phyloP scores from a whole-genome alignment of 2,329 filamentous ascomycete species.

The Exophiala sp. region DNA sequence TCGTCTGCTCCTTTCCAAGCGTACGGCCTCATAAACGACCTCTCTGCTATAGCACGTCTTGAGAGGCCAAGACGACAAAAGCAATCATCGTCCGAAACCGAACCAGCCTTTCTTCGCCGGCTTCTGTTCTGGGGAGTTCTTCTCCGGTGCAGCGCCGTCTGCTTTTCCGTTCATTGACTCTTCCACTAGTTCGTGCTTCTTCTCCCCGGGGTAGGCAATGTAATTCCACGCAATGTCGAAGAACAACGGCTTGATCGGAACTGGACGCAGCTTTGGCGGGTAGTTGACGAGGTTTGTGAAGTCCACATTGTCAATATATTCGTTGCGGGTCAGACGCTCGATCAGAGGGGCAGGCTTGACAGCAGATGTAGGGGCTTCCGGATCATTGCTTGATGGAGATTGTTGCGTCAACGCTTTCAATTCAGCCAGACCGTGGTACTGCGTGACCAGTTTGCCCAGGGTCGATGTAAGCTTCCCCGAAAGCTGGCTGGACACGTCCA shows the following conservation, averaged over 20 bases:
- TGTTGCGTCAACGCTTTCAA: slow-evolving; percentile 49
- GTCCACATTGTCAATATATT: slow-evolving; percentile 59
- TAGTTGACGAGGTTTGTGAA: slow-evolving; percentile 77
- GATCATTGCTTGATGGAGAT: background rate
- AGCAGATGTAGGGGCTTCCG: background rate
- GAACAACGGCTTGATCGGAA: slow-evolving; percentile 92
- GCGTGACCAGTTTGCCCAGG: slow-evolving; percentile 66
- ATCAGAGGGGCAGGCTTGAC: slow-evolving; percentile 56
- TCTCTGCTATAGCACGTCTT: background rate
- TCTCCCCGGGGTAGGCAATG: slow-evolving; percentile 75
- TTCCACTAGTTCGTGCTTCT: slow-evolving; percentile 14
- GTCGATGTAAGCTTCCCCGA: slow-evolving; percentile 55
- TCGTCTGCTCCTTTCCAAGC: too few relatives aligned
- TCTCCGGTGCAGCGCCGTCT: slow-evolving; percentile 30
- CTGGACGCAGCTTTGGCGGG: slow-evolving; percentile 72
- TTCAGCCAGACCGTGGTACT: slow-evolving; percentile 78
- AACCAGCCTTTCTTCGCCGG: slow-evolving; percentile 70
- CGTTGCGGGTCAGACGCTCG: slow-evolving; percentile 70
- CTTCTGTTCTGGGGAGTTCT: slow-evolving; percentile 36
- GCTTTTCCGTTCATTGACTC: slow-evolving; percentile 30
- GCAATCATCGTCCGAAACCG: slow-evolving; percentile 52
- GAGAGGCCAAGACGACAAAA: background rate
- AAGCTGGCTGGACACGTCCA: slow-evolving; percentile 59
- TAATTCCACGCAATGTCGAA: slow-evolving; percentile 98
- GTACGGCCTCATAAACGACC: background rate